Evolutionary conservation across 805 yeast species (phyloP), one percentile per base, ranked within the genome.

Genomic region (Saccharomycopsis synnaedendra): DNA sequence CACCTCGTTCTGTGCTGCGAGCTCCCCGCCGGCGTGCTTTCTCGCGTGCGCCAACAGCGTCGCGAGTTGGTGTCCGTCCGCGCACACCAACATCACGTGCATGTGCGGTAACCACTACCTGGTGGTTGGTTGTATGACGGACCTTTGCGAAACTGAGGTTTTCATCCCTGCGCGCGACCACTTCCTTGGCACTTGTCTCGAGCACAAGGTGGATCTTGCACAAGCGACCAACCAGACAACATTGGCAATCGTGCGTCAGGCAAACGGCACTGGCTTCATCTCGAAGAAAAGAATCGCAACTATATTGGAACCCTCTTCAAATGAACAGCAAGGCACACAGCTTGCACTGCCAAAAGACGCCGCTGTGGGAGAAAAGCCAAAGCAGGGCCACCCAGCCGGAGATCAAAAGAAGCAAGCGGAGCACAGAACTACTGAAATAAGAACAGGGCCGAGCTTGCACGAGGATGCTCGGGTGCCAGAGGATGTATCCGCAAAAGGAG

Each of bases 21-120:
- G 10, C 27, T 70, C 76, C 0, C 76, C 78, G 3, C 79, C 78
- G 6, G 75, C 76, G 6, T 74, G 79, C 54, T 68, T 72, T 52
- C 53, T 72, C 19, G 54, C 67, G 36, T 74, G 79, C 56, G 52
- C 69, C 38, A 64, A 63, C 46, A 65, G 58, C 27, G 57, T 71
- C 4, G 53, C 75, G 8, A 57, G 58, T 31, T 49, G 60, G 52
- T 70, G 75, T 53, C 58, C 59, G 3, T 43, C 46, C 1, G 53
- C 47, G 3, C 70, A 64, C 34, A 45, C 56, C 3, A 74, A 72
- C 57, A 50, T 72, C 44, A 56, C 58, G 7, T 68, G 75, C 51
- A 47, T 71, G 46, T 72, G 76, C 55, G 56, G 58, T 27, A 62
- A 61, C 39, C 64, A 64, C 43, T 65, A 65, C 7, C 56, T 67